Evolutionary conservation across 1,139 yeast genomes (phyloP), one percentile per base, ranked within the genome.

Genomic region (Pneumocystis canis): DNA sequence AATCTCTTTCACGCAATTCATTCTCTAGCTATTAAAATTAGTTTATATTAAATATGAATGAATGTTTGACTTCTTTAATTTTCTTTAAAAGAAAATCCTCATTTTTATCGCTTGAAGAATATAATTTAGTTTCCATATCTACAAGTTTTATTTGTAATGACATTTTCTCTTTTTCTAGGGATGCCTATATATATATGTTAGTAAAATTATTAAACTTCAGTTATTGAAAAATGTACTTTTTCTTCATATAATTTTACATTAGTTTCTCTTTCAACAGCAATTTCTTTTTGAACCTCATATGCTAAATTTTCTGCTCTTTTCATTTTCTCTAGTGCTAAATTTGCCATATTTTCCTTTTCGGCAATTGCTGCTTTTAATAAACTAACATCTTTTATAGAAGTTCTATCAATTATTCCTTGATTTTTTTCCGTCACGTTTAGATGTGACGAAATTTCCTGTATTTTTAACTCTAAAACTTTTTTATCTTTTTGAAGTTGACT

Each of bases 401-500:
- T 58, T 18, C 59, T 40, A 62, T 59, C 47, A 16, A 32, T 20
- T 39, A 33, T 30, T 5, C 61, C 62, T 64, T 59, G 65, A 61
- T 7, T 64, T 63, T 53, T 66, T 65, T 11, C 70, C 72, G 5
- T 70, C 66, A 59, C 33, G 25, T 33, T 25, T 54, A 33, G 39
- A 68, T 73, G 61, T 71, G 73, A 56, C 71, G 68, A 53, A 71
- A 69, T 60, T 68, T 65, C 2, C 71, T 69, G 58, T 71, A 68
- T 57, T 71, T 73, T 11, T 68, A 66, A n/a, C 74, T 76, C 78
- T n/a, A 76, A 69, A 11, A 70, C 69, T 31, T 72, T 66, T 68
- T 75, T 75, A 61, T 75, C 77, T 61, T 70, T 70, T 31, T 69
- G 71, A 31, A 75, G 68, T 61, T 74, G 75, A 63, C 74, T 76